A percentile compares a stretch with the other conserved stretches of the same genome.
Conservation (phyloP, 225 moss, liverwort and hornwort genomes). For the Polytrichum commune region DNA sequence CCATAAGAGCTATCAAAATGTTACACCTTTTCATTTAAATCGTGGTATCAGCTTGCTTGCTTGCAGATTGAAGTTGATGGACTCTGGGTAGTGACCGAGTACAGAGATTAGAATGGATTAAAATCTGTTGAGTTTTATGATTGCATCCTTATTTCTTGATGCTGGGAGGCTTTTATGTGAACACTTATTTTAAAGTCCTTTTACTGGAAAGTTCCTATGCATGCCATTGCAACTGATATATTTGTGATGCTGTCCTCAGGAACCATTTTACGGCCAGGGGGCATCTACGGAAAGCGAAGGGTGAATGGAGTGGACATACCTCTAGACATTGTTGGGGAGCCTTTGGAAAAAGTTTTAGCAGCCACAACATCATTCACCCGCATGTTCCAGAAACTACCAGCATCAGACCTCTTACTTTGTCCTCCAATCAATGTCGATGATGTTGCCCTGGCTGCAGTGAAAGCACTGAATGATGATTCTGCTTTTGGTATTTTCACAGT, state of each 20-base stretch:
- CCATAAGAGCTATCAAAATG: no score
- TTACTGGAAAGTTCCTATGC: neutral
- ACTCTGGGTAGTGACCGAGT: neutral
- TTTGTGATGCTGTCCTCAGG: slow-evolving; percentile 33
- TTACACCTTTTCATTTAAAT: neutral
- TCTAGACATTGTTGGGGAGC: slow-evolving; percentile 56
- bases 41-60: neutral
- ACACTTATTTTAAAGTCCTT: neutral
- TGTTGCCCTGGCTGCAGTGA: slow-evolving; percentile 70
- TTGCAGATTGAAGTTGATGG: neutral
- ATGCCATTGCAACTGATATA: neutral
- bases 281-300: slow-evolving; percentile 74
- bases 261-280: slow-evolving; percentile 70
- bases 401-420: slow-evolving; percentile 71
- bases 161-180: neutral
- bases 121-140: no score
- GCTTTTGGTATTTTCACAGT: slow-evolving; percentile 67
- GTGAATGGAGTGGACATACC: slow-evolving; percentile 82
- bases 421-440: slow-evolving; percentile 77
- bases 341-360: slow-evolving; percentile 61
- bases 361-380: slow-evolving; percentile 51
- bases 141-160: no score
- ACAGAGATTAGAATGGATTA: no score
- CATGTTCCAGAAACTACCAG: slow-evolving; percentile 68
- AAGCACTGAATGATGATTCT: slow-evolving; percentile 50